Evolutionary conservation across 345 rosid species (phyloP).

Genomic region (Xanthoceras sorbifolium): DNA sequence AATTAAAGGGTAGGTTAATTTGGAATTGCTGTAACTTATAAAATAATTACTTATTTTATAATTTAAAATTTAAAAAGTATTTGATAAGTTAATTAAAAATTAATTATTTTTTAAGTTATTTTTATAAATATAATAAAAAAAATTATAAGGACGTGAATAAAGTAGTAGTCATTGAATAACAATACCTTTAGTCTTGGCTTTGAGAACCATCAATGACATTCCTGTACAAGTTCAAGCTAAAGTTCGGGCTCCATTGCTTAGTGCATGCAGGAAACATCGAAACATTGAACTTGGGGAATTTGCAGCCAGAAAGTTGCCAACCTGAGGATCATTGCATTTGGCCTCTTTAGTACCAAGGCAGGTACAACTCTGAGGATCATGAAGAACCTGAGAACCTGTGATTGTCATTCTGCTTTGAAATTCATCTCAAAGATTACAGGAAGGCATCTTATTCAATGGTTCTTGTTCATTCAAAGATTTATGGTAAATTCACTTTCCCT

Average conservation of each 20-base stretch:
- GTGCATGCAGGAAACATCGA: conserved; percentile 29
- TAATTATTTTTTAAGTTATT: too few relatives aligned
- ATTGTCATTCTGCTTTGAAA: conserved; percentile 25
- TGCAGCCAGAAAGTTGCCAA: conserved; percentile 24
- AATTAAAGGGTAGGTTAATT: too few relatives aligned
- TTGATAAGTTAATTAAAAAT: too few relatives aligned
- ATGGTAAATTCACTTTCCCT: conserved; percentile 13
- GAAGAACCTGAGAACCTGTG: too few relatives aligned
- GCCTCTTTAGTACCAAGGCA: conserved; percentile 3
- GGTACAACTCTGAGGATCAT: conserved; percentile 13
- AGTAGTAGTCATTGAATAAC: too few relatives aligned
- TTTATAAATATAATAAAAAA: too few relatives aligned
- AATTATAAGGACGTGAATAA: too few relatives aligned
- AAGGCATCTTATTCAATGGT: conserved; percentile 23
- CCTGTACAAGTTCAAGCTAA: conserved; percentile 20
- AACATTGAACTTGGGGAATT: conserved; percentile 27
- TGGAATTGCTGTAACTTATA: too few relatives aligned
- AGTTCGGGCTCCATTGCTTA: conserved; percentile 31
- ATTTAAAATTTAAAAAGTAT: too few relatives aligned
- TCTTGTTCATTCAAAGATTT: conserved; percentile 23
- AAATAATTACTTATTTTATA: too few relatives aligned
- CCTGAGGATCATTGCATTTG: conserved; percentile 21
- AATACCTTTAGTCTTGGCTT: too few relatives aligned
- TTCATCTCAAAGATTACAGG: conserved; percentile 21
- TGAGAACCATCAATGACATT: conserved; percentile 16